Conservation (phyloP, 345 rosid genomes). For the Balakata baccata region DNA sequence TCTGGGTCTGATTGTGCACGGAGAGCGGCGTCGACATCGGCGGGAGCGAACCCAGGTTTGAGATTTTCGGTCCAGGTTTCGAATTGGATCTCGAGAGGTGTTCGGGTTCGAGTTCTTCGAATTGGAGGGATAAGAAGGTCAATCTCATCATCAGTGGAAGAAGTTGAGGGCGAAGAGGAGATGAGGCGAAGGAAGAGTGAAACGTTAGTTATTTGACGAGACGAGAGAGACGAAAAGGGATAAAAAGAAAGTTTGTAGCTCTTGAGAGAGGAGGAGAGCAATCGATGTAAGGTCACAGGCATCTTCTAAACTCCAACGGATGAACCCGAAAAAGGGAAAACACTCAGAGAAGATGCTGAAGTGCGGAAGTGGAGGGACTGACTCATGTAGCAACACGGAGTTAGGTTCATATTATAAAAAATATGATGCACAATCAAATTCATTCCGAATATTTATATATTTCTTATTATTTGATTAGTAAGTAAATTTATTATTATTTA, state of each 20-base stretch:
- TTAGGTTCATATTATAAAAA: too few species aligned
- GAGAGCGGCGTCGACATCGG: slow-evolving; percentile 64
- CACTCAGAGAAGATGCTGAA: too few species aligned
- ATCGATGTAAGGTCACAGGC: slow-evolving; percentile 38
- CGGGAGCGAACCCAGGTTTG: slow-evolving; percentile 69
- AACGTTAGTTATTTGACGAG: not conserved
- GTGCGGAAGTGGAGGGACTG: too few species aligned
- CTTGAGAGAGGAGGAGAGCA: slow-evolving; percentile 18
- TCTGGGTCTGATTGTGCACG: slow-evolving; percentile 79
- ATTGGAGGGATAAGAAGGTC: slow-evolving; percentile 14
- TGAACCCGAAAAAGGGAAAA: not conserved
- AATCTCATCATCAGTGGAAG: not conserved
- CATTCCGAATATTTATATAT: too few species aligned
- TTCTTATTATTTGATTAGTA: too few species aligned
- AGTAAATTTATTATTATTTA: too few species aligned
- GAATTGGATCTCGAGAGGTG: slow-evolving; percentile 74
- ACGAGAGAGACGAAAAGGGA: not conserved
- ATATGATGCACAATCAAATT: too few species aligned
- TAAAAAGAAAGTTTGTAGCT: slow-evolving; percentile 10
- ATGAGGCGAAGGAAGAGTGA: slow-evolving; percentile 22
- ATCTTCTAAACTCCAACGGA: slow-evolving; percentile 7
- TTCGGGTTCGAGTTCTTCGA: slow-evolving; percentile 44
- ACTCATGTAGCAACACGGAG: too few species aligned
- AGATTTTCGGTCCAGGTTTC: slow-evolving; percentile 79
- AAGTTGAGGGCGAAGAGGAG: slow-evolving; percentile 31